phyloP scores from a whole-genome alignment of 148 eudicot genomes.

The Heliosperma pusillum region DNA sequence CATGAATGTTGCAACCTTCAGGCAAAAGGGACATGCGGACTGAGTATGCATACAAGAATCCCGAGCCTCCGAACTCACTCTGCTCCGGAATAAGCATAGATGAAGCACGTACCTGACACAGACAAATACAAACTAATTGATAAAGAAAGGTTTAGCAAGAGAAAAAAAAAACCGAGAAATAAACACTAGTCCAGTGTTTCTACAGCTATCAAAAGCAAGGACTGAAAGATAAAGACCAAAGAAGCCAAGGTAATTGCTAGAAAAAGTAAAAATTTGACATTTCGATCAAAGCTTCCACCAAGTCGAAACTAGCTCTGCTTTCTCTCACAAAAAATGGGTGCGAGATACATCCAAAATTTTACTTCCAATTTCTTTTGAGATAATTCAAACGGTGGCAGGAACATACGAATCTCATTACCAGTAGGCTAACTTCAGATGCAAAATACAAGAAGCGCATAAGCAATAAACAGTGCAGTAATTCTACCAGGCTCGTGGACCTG shows the following conservation, averaged over 20 bases:
- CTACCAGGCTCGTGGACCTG: neutral
- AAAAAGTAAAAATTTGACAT: neutral
- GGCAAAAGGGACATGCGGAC: constrained; percentile 80
- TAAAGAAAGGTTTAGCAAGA: constrained; percentile 5
- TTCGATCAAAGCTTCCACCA: neutral
- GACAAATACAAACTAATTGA: constrained; percentile 9
- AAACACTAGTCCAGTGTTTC: neutral
- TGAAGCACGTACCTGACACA: constrained; percentile 82
- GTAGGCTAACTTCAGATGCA: neutral
- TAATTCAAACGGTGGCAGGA: neutral
- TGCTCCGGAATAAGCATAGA: constrained; percentile 76
- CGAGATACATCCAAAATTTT: no score
- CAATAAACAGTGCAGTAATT: neutral
- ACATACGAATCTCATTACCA: neutral
- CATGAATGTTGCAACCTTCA: constrained; percentile 65
- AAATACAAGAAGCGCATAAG: no score
- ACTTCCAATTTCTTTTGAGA: no score
- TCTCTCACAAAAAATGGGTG: neutral
- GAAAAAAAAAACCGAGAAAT: neutral
- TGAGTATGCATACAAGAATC: constrained; percentile 63
- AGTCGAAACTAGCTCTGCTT: neutral
- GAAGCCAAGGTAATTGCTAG: neutral
- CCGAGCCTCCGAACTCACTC: constrained; percentile 33
- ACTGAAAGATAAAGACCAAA: no score
- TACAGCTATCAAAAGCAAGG: no score